Conservation (phyloP, 768 basidiomycete genomes). For the Suillus hirtellus region DNA sequence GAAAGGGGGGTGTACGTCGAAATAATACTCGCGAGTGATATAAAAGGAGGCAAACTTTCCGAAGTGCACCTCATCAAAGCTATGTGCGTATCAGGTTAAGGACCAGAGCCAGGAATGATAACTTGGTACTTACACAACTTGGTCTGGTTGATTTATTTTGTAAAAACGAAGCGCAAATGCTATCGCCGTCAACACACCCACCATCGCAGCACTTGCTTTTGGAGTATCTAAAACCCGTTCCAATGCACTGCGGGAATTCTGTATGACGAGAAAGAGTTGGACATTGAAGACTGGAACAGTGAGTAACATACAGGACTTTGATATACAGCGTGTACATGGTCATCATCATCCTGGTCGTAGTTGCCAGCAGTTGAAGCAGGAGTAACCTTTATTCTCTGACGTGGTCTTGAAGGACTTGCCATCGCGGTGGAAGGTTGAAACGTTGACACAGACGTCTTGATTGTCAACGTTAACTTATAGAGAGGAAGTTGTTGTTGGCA, state of each 20-base stretch:
- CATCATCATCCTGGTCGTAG: conserved; percentile 47
- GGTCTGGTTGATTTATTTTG: conserved; percentile 92
- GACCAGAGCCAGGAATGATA: conserved; percentile 5
- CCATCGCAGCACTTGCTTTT: conserved; percentile 61
- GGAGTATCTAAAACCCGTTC: conserved; percentile 65
- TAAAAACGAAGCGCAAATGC: conserved; percentile 88
- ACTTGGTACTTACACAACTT: conserved; percentile 75
- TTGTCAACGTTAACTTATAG: neutral
- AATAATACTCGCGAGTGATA: conserved; percentile 92
- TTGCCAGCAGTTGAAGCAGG: conserved; percentile 22
- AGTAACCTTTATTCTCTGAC: conserved; percentile 27
- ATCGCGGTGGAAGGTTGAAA: conserved; percentile 19
- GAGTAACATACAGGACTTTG: conserved; percentile 46
- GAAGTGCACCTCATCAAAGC: conserved; percentile 98
- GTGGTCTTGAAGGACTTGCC: conserved; percentile 34
- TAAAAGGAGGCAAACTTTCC: conserved; percentile 98
- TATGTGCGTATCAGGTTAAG: conserved; percentile 31
- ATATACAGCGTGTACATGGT: conserved; percentile 50
- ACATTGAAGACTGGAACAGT: conserved; percentile 17
- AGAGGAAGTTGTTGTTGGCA: neutral
- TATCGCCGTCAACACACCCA: conserved; percentile 64
- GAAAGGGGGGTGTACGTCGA: conserved; percentile 98
- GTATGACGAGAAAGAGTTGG: conserved; percentile 21
- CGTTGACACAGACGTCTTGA: neutral
- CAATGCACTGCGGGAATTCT: conserved; percentile 58